Conservation (phyloP, 139 green algal species). For the Yamagishiella unicocca region DNA sequence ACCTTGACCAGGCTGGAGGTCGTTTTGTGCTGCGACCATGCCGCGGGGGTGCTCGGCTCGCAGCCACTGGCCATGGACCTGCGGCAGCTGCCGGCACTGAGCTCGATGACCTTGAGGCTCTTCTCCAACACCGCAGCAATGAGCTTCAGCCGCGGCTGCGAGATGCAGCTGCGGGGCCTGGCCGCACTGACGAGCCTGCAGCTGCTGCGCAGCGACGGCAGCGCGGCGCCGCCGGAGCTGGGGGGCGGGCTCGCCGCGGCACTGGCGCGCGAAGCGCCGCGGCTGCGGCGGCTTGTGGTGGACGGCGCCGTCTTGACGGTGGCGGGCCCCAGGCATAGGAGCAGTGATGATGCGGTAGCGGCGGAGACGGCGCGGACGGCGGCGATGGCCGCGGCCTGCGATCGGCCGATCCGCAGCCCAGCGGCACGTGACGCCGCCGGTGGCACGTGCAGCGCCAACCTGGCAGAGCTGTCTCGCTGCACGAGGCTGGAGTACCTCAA, state of each 20-base stretch:
- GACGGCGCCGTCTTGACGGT: not conserved
- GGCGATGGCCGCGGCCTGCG: not conserved
- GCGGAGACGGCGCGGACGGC: not conserved
- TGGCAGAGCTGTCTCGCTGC: not conserved
- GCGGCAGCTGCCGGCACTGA: not conserved
- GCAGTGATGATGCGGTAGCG: too few relatives aligned
- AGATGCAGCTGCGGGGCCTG: not conserved
- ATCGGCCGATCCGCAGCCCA: too few relatives aligned
- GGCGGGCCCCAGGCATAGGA: not conserved
- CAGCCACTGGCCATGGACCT: not conserved
- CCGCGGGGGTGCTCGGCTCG: not conserved
- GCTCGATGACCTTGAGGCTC: not conserved
- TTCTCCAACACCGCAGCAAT: not conserved
- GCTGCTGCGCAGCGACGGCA: conserved; percentile 13
- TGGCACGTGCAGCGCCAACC: not conserved
- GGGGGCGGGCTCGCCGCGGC: not conserved
- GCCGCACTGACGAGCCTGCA: not conserved
- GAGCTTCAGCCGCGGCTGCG: conserved; percentile 24
- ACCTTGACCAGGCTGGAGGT: not conserved
- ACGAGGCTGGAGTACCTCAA: not conserved
- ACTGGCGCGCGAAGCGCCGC: not conserved
- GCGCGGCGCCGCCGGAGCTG: conserved; percentile 19
- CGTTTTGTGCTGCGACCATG: conserved; percentile 7
- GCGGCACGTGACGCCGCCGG: too few relatives aligned
- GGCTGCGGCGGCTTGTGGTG: not conserved